Evolutionary conservation across 257 asterid genomes (phyloP), one percentile per base, ranked within the genome.

Genomic region (Solanum etuberosum): DNA sequence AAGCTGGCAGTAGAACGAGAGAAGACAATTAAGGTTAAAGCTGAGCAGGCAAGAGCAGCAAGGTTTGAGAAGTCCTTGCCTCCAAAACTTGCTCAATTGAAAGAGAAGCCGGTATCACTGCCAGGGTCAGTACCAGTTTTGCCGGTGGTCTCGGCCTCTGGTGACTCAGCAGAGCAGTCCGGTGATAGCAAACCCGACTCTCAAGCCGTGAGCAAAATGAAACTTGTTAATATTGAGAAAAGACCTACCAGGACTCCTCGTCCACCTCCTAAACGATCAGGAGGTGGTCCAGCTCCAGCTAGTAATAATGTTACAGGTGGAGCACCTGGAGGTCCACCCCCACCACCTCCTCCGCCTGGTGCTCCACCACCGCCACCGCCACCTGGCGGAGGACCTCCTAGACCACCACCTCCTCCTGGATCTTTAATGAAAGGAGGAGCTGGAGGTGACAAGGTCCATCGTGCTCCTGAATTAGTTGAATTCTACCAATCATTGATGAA

Each of bases 381-480:
- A 21, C 98, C 95, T 21, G 95, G 94, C 18, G 92, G 93, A 27
- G 98, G 96, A 34, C 96, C 98, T 31, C 98, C 98, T 54, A 96
- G 91, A 27, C 99, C 99, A 54, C 99, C 98, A 16, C 99, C 98
- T 59, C 97, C 97, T 42, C 98, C 98, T 9, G 98, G 98, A 38
- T 91, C 96, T 84, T 91, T 92, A 54, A 21, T 90, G 25, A 91
- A 87, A 93, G 94, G 87, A 35, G 96, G 89, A 81, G 96, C 96
- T 76, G 87, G 94, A 70, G 94, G 96, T 54, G 98, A 94, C 46
- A 97, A 95, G 91, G 99, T 96, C 77, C 97, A 96, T 92, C 94
- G 99, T 38, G 99, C 99, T 46, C 99, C 99, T 51, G 99, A 97
- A 85, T 91, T 97, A n/a, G 99, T 96, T 27, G 99, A 97, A 85